A percentile compares a stretch with the other conserved stretches of the same genome.
Evolutionary conservation across 768 basidiomycete genomes (phyloP).

Genomic region (Naganishia randhawae): DNA sequence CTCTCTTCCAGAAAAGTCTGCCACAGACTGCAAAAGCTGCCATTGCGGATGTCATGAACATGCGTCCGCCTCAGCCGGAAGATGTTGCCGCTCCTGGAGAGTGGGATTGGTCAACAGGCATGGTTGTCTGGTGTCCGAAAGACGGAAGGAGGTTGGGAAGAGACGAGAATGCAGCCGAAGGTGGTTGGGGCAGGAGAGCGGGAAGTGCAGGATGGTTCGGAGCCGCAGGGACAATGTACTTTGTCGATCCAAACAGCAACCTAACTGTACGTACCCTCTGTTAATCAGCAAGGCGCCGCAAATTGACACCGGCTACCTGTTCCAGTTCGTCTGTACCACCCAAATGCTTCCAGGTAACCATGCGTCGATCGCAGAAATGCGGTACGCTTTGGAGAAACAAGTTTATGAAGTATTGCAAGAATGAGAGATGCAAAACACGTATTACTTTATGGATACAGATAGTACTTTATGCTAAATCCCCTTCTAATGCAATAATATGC

Average conservation of each 20-base stretch:
- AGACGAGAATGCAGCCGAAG: constrained; percentile 2
- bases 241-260: constrained; percentile 36
- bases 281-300: background rate
- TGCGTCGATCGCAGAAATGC: background rate
- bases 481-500: constrained; percentile 1
- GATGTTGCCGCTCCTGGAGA: constrained; percentile 30
- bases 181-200: constrained; percentile 32
- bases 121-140: constrained; percentile 33
- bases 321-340: constrained; percentile 34
- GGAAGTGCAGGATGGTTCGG: constrained; percentile 41
- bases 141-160: constrained; percentile 21
- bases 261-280: constrained; percentile 34
- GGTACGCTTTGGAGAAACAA: constrained; percentile 21
- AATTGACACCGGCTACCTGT: background rate
- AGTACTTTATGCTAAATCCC: background rate
- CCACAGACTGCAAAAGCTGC: constrained; percentile 27
- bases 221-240: constrained; percentile 39
- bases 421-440: background rate
- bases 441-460: constrained; percentile 16
- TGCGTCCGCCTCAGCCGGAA: constrained; percentile 13
- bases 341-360: constrained; percentile 32
- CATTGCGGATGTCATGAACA: constrained; percentile 24
- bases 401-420: constrained; percentile 25
- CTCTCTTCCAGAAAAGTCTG: constrained; percentile 36
- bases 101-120: constrained; percentile 40